Evolutionary conservation across 2,329 filamentous ascomycete genomes (phyloP), one percentile per base, ranked within the genome.

Genomic region (Xylaria sp.): DNA sequence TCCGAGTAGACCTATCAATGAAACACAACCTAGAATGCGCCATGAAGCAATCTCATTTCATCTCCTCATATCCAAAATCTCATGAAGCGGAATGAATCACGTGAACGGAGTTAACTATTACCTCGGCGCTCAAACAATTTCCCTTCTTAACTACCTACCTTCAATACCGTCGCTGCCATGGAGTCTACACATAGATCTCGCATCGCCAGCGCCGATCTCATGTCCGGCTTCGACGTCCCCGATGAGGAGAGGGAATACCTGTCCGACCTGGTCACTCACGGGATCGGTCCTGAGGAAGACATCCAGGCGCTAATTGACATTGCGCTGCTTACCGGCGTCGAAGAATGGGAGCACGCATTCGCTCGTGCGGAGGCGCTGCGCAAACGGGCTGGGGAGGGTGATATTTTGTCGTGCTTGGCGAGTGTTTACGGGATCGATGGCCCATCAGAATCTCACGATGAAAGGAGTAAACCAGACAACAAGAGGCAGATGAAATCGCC

Each of bases 311-410:
- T 76, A 23, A 55, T 61, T 7, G 54, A 54, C 13, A 59, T 70
- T 7, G 71, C 72, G 51, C 63, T 76, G 1, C 58, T 70, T 48
- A 69, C 70, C 8, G 71, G 72, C 0, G 55, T 66, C 8, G 74
- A 76, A 51, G 69, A 74, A 49, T 75, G 71, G 68, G 63, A 72
- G 11, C 69, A 74, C 63, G 65, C 72, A 47, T 57, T 76, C 18
- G 64, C 63, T 13, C 72, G 72, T 52, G 74, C 74, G 2, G 54
- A 44, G 16, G 49, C 69, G 2, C 59, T 75, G 64, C 67, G 56
- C 52, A 60, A 70, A 9, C 64, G 65, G 50, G 62, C 62, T 4
- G 57, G 59, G 8, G 62, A 58, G 37, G 68, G 66, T 48, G 70
- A 72, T 57, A 46, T 64, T 5, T 65, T 71, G 13, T 63, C 68